Evolutionary conservation across 176 grass and related monocot genomes (phyloP), one percentile per base, ranked within the genome.

Genomic region (Oryza brachyantha): DNA sequence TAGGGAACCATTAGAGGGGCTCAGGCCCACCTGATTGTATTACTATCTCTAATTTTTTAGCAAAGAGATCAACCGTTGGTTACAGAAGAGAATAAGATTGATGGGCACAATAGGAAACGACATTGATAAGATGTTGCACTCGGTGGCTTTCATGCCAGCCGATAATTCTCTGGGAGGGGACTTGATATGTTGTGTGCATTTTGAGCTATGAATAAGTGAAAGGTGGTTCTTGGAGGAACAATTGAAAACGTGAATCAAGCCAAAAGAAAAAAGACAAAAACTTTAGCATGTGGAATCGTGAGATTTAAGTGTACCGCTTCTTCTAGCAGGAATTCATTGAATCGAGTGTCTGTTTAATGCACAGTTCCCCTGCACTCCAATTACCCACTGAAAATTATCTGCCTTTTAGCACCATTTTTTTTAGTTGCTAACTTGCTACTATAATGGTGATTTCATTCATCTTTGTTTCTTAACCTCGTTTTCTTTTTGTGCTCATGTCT

Each of bases 101-200:
- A 57, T 57, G 7, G n/a, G 0, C n/a, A 1, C n/a, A 57, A 60
- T 19, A 39, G 72, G 73, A 81, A n/a, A 17, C 21, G 4, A 62
- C 31, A 66, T 21, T 62, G 39, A 72, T 76, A 67, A 73, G 77
- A n/a, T 66, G 10, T 27, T 46, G 40, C 64, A 81, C n/a, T n/a
- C n/a, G 78, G 40, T 55, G 45, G 59, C 22, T 66, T 52, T 52
- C 25, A 39, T 24, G 12, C 73, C 67, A 38, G 45, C 58, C 38
- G 28, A 28, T 58, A 17, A 42, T 25, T 48, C 64, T 41, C 12
- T 48, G 34, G 62, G 72, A 66, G 10, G 61, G 79, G n/a, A 19
- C 29, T 29, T 25, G 11, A 24, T 29, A 62, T 27, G 25, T 60
- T 43, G 25, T 37, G 64, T 79, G 76, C 19, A 37, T 59, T 46